Evolutionary conservation across 108 stramenopile genomes (phyloP), one percentile per base, ranked within the genome.

Genomic region (Cyclotella sp.): DNA sequence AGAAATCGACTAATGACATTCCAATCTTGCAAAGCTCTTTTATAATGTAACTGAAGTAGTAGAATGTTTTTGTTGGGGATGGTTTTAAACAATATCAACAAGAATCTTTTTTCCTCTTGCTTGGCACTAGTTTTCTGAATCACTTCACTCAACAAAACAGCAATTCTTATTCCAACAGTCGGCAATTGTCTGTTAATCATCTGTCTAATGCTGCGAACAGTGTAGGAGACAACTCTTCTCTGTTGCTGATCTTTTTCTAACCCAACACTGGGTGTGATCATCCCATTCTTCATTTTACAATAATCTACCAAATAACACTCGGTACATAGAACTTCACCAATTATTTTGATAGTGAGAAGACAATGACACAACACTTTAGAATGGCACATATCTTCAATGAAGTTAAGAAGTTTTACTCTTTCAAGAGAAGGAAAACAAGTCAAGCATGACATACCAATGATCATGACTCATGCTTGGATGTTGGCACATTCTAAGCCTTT

Each of bases 301-400:
- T n/a, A n/a, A n/a, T n/a, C n/a, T n/a, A n/a, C n/a, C n/a, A n/a
- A 14, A 55, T 93, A 70, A 87, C 91, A 92, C 41, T 82, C 79
- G 40, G 84, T 60, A 0, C 70, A 53, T 12, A 95, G 65, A 55
- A 91, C 53, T 15, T 73, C 62, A 21, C 91, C 90, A 70, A 90
- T 76, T 42, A 92, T 27, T 66, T 95, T 91, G 3, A 84, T 81
- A 7, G 71, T 91, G 27, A 93, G 72, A 27, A 93, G 70, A 42
- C 95, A 81, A 83, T 96, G 95, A 46, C 73, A 51, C 0, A 91
- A 89, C n/a, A 90, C 78, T 68, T 92, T 93, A n/a, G n/a, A n/a
- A n/a, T n/a, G n/a, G n/a, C n/a, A n/a, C n/a, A n/a, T n/a, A n/a
- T n/a, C n/a, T n/a, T n/a, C n/a, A n/a, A n/a, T n/a, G n/a, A n/a